Percentiles rank a stretch among this genome's conserved stretches.
These are phyloP conservation scores for Trichoderma asperellum DNA, from an alignment of 2,329 filamentous ascomycete species.

Conservation along the genomic window DNA sequence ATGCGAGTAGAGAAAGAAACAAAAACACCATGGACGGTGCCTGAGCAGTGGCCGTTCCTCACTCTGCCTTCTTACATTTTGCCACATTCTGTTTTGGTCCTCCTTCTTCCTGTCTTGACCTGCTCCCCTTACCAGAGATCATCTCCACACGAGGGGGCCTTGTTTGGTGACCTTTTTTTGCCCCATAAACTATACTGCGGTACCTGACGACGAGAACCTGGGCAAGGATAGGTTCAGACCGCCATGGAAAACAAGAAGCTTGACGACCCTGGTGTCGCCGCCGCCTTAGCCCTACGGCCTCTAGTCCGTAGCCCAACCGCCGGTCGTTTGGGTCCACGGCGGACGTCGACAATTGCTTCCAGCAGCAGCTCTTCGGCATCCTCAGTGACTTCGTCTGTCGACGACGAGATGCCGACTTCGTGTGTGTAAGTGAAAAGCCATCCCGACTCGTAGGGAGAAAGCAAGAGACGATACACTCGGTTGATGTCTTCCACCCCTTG, in stretches of 20 bases:
- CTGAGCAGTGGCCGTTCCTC: constrained; percentile 19
- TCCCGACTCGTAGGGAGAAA: not conserved
- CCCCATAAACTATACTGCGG: not conserved
- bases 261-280: constrained; percentile 37
- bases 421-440: constrained; percentile 42
- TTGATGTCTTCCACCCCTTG: not conserved
- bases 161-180: constrained; percentile 1
- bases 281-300: constrained; percentile 41
- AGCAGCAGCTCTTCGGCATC: constrained; percentile 34
- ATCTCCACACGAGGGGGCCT: constrained; percentile 17
- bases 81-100: not conserved
- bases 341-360: constrained; percentile 39
- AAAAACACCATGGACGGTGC: constrained; percentile 34
- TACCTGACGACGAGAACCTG: not conserved
- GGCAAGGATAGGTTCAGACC: constrained; percentile 26
- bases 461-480: not conserved
- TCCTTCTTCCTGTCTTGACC: not conserved
- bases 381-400: constrained; percentile 32
- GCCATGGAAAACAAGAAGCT: constrained; percentile 42
- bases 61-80: constrained; percentile 14
- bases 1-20: constrained; percentile 35
- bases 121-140: not conserved
- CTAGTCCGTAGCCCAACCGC: constrained; percentile 39
- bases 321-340: constrained; percentile 41
- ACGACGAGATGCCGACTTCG: constrained; percentile 35